These are phyloP conservation scores for Fagus sylvatica DNA, from an alignment of 306 rosid species.

Conservation along the genomic window DNA sequence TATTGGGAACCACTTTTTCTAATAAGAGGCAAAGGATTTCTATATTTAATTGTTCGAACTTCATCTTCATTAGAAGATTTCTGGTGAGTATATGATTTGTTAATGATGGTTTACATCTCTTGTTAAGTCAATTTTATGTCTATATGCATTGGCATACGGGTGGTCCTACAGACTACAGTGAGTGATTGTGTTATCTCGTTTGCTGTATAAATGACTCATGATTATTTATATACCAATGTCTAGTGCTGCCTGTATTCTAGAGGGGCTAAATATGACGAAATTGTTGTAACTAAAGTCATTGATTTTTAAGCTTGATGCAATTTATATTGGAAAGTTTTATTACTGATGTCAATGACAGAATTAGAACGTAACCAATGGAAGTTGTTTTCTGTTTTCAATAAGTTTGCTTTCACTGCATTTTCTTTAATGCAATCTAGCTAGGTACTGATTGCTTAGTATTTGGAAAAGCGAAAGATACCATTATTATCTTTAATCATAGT, in stretches of 20 bases:
- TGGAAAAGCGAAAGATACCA: neutral
- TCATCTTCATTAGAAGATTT: conserved; percentile 42
- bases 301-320: neutral
- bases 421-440: neutral
- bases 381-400: too few species aligned
- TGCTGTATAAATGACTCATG: conserved; percentile 5
- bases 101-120: neutral
- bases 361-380: too few species aligned
- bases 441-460: neutral
- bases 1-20: conserved; percentile 32
- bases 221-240: conserved; percentile 11
- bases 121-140: neutral
- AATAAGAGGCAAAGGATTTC: conserved; percentile 48
- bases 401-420: neutral
- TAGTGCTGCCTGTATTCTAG: neutral
- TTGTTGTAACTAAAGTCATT: neutral
- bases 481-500: too few species aligned
- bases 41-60: conserved; percentile 38
- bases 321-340: too few species aligned
- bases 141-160: conserved; percentile 3
- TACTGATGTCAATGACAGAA: too few species aligned
- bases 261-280: neutral
- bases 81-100: conserved; percentile 24
- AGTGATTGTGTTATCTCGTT: conserved; percentile 2
- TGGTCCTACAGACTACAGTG: conserved; percentile 7